A percentile compares a stretch with the other conserved stretches of the same genome.
phyloP scores from a whole-genome alignment of 169 alveolate species.

The Cryptosporidium ryanae region DNA sequence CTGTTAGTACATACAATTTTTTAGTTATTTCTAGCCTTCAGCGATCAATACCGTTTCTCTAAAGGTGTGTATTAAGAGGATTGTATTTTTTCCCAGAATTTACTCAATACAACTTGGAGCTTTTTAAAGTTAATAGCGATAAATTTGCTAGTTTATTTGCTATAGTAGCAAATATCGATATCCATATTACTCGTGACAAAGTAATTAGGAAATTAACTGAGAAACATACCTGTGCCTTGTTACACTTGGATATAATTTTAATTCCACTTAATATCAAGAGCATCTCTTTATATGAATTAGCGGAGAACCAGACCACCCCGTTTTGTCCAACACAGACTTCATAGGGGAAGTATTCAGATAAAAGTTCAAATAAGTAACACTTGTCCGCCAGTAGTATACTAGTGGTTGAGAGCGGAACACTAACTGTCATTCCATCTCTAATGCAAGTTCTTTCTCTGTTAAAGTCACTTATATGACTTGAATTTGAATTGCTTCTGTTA shows the following conservation, averaged over 20 bases:
- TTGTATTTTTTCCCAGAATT: conserved; percentile 46
- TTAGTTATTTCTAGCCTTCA: too few relatives aligned
- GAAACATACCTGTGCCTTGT: conserved; percentile 57
- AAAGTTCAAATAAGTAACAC: conserved; percentile 20
- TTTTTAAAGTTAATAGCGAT: neutral
- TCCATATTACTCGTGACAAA: too few relatives aligned
- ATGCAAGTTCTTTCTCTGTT: conserved; percentile 34
- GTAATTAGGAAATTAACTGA: neutral
- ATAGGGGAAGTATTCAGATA: conserved; percentile 59
- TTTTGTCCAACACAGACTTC: conserved; percentile 72
- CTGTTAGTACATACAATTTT: too few relatives aligned
- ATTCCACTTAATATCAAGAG: conserved; percentile 51
- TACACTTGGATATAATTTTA: conserved; percentile 34
- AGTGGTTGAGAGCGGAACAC: conserved; percentile 39
- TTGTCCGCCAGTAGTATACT: conserved; percentile 56
- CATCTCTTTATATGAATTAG: conserved; percentile 27
- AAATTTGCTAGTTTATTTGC: neutral
- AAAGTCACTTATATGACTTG: neutral
- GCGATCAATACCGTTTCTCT: too few relatives aligned
- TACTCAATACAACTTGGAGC: conserved; percentile 47
- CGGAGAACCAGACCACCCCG: conserved; percentile 57
- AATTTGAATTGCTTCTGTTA: conserved; percentile 9
- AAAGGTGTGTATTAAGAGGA: neutral
- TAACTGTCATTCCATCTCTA: conserved; percentile 53
- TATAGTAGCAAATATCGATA: neutral